Conservation (phyloP, 2,329 filamentous ascomycete species). For the Calonectria fujianensis region DNA sequence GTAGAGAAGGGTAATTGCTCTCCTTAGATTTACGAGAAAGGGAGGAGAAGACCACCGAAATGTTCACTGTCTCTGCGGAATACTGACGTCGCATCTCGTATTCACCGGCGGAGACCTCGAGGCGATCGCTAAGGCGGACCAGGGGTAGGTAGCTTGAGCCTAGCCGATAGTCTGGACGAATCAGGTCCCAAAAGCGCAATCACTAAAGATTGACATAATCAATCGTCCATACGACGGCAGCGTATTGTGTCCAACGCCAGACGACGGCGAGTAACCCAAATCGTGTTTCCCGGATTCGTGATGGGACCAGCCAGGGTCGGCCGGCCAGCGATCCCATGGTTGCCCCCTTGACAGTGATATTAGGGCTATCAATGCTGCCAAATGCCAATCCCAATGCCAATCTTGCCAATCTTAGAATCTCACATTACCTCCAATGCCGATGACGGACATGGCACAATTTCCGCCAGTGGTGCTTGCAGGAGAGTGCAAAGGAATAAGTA, state of each 20-base stretch:
- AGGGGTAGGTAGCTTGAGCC: slow-evolving; percentile 19
- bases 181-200: slow-evolving; percentile 15
- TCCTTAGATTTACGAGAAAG: not conserved
- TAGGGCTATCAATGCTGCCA: slow-evolving; percentile 20
- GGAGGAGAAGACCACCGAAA: not conserved
- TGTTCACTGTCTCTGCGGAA: not conserved
- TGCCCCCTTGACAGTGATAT: slow-evolving; percentile 22
- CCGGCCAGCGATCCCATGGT: slow-evolving; percentile 15
- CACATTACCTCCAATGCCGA: slow-evolving; percentile 21
- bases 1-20: not conserved
- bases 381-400: slow-evolving; percentile 36
- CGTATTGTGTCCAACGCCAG: slow-evolving; percentile 1
- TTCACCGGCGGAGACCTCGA: slow-evolving; percentile 14
- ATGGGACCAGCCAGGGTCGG: slow-evolving; percentile 2
- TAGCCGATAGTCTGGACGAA: slow-evolving; percentile 23
- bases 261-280: slow-evolving; percentile 7
- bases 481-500: not conserved
- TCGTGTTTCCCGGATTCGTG: not conserved
- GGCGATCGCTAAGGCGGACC: slow-evolving; percentile 21
- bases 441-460: not conserved
- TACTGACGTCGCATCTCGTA: slow-evolving; percentile 37
- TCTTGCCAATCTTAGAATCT: slow-evolving; percentile 24
- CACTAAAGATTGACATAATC: slow-evolving; percentile 22
- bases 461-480: not conserved
- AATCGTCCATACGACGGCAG: not conserved